Percentiles rank a stretch among this genome's conserved stretches.
These are phyloP conservation scores for Microbotryomycetes sp. DNA, from an alignment of 1,284 basidiomycete species.

Conservation along the genomic window DNA sequence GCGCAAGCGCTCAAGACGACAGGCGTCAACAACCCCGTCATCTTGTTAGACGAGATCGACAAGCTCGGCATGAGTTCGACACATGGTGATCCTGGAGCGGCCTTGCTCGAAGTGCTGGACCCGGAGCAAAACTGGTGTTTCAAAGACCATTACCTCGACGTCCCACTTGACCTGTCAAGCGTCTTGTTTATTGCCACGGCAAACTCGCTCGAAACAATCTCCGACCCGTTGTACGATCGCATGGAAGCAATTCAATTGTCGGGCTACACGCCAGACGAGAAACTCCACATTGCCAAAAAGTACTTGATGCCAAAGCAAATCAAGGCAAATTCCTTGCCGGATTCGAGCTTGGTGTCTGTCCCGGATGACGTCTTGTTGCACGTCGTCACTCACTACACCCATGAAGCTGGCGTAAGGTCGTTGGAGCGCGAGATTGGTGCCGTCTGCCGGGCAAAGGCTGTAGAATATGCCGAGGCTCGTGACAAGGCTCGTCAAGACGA, in stretches of 20 bases:
- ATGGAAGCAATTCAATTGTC: conserved; percentile 44
- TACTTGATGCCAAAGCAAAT: conserved; percentile 78
- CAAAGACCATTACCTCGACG: conserved; percentile 43
- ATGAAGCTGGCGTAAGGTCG: conserved; percentile 84
- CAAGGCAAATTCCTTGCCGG: conserved; percentile 56
- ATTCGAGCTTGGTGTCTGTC: conserved; percentile 50
- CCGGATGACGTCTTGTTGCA: conserved; percentile 62
- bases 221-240: conserved; percentile 43
- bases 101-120: conserved; percentile 44
- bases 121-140: conserved; percentile 45
- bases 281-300: conserved; percentile 44
- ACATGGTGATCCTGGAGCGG: conserved; percentile 45
- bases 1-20: conserved; percentile 42
- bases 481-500: conserved; percentile 43
- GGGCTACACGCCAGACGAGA: conserved; percentile 44
- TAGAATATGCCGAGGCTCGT: conserved; percentile 71
- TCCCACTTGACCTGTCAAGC: conserved; percentile 32
- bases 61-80: conserved; percentile 40
- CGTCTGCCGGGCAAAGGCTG: conserved; percentile 76
- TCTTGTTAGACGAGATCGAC: conserved; percentile 45
- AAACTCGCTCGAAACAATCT: conserved; percentile 44
- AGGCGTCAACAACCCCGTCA: conserved; percentile 44
- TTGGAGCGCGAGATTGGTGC: conserved; percentile 80
- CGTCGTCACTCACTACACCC: conserved; percentile 69
- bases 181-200: conserved; percentile 46